Conservation (phyloP, 2,329 filamentous ascomycete species). For the Sordariomycetes sp. region DNA sequence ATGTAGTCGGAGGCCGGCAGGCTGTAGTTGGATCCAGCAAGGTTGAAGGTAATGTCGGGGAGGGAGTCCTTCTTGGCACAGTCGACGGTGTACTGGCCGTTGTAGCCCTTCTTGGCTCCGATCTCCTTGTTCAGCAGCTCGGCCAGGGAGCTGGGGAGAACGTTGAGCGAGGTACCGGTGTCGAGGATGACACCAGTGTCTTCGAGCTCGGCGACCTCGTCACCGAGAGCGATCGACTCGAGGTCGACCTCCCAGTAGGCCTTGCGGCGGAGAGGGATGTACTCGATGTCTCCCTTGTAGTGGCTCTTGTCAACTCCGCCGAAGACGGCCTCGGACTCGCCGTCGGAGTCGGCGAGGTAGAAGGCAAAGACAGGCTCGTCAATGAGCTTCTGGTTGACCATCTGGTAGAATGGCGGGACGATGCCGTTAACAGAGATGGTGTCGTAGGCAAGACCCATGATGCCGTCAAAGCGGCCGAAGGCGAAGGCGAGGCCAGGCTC, state of each 20-base stretch:
- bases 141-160: conserved; percentile 80
- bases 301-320: conserved; percentile 79
- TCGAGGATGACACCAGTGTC: conserved; percentile 95
- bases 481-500: conserved; percentile 97
- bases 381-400: conserved; percentile 81
- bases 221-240: conserved; percentile 81
- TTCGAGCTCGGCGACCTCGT: conserved; percentile 79
- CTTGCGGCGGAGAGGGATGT: conserved; percentile 93
- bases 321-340: conserved; percentile 80
- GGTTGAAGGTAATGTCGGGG: conserved; percentile 84
- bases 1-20: conserved; percentile 89
- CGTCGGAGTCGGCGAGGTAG: conserved; percentile 72
- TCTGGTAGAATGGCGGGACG: conserved; percentile 90
- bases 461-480: conserved; percentile 95
- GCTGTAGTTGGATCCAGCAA: conserved; percentile 87
- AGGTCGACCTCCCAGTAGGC: conserved; percentile 99
- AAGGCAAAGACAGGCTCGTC: conserved; percentile 94
- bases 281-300: conserved; percentile 77
- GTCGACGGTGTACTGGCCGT: conserved; percentile 92
- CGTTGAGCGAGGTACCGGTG: conserved; percentile 96
- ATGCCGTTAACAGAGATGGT: conserved; percentile 96
- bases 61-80: conserved; percentile 75
- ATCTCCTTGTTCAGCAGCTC: conserved; percentile 98
- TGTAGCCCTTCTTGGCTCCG: conserved; percentile 94
- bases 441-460: conserved; percentile 88